phyloP scores from a whole-genome alignment of 2,329 filamentous ascomycete genomes.

The Neonectria hederae region DNA sequence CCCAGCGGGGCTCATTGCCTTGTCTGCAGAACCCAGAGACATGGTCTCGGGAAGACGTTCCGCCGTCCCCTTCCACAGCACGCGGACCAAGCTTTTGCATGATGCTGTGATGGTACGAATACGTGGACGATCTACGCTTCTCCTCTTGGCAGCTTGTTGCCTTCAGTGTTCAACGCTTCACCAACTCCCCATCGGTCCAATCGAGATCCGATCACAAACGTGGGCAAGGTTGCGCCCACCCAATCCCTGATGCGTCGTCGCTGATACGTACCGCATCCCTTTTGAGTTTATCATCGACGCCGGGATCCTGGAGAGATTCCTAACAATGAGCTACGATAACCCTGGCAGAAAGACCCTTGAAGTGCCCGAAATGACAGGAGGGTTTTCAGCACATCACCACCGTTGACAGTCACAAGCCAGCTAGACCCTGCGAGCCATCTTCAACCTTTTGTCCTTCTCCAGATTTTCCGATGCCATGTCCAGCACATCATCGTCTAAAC shows the following conservation, averaged over 20 bases:
- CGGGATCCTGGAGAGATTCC: neutral
- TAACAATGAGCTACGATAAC: neutral
- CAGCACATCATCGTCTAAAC: neutral
- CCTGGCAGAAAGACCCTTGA: neutral
- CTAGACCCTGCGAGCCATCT: neutral
- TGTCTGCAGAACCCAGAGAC: neutral
- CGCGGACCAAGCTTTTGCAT: neutral
- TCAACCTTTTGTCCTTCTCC: neutral
- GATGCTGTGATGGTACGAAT: neutral
- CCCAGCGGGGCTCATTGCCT: neutral
- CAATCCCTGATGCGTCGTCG: neutral
- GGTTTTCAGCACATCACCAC: neutral
- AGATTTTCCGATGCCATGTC: neutral
- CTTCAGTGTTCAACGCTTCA: neutral
- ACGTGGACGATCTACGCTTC: neutral
- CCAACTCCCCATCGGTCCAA: conserved; percentile 27
- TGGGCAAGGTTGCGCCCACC: conserved; percentile 5
- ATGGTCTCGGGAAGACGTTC: conserved; percentile 11
- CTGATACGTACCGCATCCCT: neutral
- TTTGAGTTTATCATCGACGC: neutral
- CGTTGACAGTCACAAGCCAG: neutral
- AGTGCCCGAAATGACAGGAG: neutral
- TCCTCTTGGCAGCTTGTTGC: neutral
- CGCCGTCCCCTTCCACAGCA: neutral
- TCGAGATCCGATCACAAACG: conserved; percentile 34